A percentile compares a stretch with the other conserved stretches of the same genome.
These are phyloP conservation scores for Gautieria morchelliformis DNA, from an alignment of 768 basidiomycete species.

Conservation along the genomic window DNA sequence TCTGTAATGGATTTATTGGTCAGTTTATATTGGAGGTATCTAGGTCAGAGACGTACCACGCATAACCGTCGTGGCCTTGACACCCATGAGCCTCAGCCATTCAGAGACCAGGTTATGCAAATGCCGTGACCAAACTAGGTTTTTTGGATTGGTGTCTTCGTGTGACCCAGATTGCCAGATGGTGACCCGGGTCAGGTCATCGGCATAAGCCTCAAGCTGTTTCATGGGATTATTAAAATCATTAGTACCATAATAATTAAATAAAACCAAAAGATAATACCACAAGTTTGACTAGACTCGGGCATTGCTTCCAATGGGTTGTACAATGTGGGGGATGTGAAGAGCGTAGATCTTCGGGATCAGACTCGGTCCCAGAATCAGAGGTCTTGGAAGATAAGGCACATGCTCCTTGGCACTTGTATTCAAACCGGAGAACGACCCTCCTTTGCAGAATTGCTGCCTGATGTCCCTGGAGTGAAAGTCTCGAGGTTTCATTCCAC, in stretches of 20 bases:
- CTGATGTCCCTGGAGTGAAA: not conserved
- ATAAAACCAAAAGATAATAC: not conserved
- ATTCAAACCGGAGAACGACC: not conserved
- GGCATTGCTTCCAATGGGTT: no score
- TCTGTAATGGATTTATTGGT: no score
- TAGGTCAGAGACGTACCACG: not conserved
- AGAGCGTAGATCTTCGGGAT: no score
- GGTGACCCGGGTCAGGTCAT: not conserved
- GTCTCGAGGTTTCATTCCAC: not conserved
- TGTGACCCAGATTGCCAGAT: not conserved
- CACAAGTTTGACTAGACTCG: no score
- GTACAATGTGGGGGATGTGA: no score
- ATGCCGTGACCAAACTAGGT: not conserved
- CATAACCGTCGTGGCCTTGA: not conserved
- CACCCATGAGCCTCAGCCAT: not conserved
- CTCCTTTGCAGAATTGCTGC: not conserved
- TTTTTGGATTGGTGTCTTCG: not conserved
- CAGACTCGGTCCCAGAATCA: no score
- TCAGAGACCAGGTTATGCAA: not conserved
- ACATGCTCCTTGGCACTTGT: not conserved
- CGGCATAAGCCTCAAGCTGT: not conserved
- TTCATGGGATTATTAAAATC: no score
- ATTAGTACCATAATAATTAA: not conserved
- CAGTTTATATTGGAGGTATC: no score
- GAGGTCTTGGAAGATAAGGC: not conserved